Conservation (phyloP, 148 eudicot species). For the Diospyros kaki region DNA sequence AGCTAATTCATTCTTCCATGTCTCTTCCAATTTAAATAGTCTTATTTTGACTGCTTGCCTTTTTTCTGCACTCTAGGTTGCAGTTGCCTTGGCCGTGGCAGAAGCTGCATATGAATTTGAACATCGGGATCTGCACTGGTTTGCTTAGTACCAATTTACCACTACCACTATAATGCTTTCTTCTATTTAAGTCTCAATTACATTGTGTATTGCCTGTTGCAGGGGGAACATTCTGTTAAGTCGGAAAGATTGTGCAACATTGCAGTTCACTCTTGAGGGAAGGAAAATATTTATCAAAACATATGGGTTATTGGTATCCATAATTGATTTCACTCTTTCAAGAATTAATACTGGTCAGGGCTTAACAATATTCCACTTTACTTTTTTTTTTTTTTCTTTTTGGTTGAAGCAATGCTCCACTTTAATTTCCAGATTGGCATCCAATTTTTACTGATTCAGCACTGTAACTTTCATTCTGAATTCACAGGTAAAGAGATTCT, state of each 20-base stretch:
- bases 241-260: conserved; percentile 46
- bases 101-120: conserved; percentile 95
- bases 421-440: not conserved
- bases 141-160: conserved; percentile 17
- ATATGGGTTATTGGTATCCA: conserved; percentile 62
- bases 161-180: conserved; percentile 2
- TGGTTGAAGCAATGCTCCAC: not conserved
- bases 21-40: not conserved
- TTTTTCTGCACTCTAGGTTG: conserved; percentile 47
- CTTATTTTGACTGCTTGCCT: not conserved
- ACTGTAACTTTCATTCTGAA: not conserved
- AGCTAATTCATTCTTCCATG: conserved; percentile 1
- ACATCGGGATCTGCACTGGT: conserved; percentile 97
- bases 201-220: conserved; percentile 5
- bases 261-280: conserved; percentile 69
- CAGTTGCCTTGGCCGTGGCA: conserved; percentile 86
- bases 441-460: conserved; percentile 14
- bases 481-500: conserved; percentile 76
- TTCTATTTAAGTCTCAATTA: not conserved
- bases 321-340: conserved; percentile 94
- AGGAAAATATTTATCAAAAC: conserved; percentile 46
- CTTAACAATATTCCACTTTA: conserved; percentile 5
- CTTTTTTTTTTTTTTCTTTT: not conserved
- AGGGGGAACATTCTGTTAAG: conserved; percentile 94
- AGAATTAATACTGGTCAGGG: conserved; percentile 76